Conservation (phyloP, 1,284 basidiomycete species). For the Acaromyces ingoldii region DNA sequence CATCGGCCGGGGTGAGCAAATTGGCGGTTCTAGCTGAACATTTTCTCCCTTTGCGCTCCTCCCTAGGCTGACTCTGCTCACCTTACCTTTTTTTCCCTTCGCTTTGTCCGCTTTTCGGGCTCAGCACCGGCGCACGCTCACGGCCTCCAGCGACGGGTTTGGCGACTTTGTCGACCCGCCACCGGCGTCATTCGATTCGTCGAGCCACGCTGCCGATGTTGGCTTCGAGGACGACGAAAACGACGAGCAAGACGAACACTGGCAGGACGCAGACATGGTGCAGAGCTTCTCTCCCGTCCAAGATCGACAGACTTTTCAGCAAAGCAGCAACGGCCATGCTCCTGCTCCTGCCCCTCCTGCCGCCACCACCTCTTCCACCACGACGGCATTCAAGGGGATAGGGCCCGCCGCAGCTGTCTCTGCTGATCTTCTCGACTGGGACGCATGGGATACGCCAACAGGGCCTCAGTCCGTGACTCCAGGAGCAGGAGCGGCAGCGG, state of each 20-base stretch:
- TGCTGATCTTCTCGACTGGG: conserved; percentile 3
- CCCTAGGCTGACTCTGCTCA: too few species aligned
- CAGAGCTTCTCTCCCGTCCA: conserved; percentile 25
- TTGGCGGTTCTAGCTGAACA: not conserved
- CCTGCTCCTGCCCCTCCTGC: not conserved
- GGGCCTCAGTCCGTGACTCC: conserved; percentile 1
- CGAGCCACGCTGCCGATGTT: not conserved
- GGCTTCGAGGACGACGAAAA: conserved; percentile 16
- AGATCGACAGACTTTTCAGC: not conserved
- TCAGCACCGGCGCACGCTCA: not conserved
- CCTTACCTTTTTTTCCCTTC: too few species aligned
- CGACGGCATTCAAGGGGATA: not conserved
- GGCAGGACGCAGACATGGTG: conserved; percentile 29
- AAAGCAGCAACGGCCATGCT: not conserved
- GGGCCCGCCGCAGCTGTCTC: not conserved
- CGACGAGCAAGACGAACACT: conserved; percentile 19
- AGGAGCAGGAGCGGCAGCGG: not conserved
- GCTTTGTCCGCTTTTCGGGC: not conserved
- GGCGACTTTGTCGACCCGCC: conserved; percentile 3
- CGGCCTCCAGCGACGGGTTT: conserved; percentile 1
- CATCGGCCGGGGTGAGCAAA: not conserved
- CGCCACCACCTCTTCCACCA: not conserved
- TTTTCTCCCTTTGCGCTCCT: not conserved
- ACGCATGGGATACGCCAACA: conserved; percentile 6
- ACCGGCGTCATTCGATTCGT: not conserved